Evolutionary conservation across 192 early-diverging fungal species (phyloP).

Genomic region (Geranomyces michiganensis): DNA sequence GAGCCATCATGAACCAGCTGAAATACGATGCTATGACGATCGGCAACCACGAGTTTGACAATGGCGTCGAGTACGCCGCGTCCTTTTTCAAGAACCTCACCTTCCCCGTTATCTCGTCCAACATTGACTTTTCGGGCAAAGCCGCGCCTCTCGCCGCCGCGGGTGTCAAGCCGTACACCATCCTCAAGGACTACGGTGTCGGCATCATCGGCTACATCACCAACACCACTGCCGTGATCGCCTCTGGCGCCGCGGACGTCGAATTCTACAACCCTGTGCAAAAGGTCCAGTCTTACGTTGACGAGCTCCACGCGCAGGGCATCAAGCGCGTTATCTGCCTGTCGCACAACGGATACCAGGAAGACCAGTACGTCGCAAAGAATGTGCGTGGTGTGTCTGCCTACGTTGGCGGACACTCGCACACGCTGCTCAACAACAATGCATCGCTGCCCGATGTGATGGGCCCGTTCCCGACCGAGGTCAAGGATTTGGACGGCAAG

Average conservation of each 20-base stretch:
- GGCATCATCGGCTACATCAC: constrained; percentile 68
- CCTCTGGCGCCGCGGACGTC: constrained; percentile 50
- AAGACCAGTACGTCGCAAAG: constrained; percentile 66
- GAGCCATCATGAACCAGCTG: constrained; percentile 66
- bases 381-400: constrained; percentile 59
- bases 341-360: constrained; percentile 74
- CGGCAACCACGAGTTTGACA: constrained; percentile 76
- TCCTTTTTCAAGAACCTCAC: constrained; percentile 58
- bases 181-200: constrained; percentile 67
- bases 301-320: constrained; percentile 60
- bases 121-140: constrained; percentile 55
- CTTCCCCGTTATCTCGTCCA: constrained; percentile 68
- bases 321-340: constrained; percentile 69
- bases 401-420: constrained; percentile 79
- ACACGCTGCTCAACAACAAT: constrained; percentile 61
- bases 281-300: constrained; percentile 64
- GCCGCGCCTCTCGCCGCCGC: constrained; percentile 23
- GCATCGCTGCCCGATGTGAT: constrained; percentile 36
- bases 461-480: constrained; percentile 73
- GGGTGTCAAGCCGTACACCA: constrained; percentile 67
- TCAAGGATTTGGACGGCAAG: constrained; percentile 66
- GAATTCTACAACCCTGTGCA: constrained; percentile 61
- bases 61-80: constrained; percentile 58
- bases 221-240: constrained; percentile 59
- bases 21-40: constrained; percentile 60